Evolutionary conservation across 352 stramenopile genomes (phyloP), one percentile per base, ranked within the genome.

Genomic region (Elongisporangium undulatum): DNA sequence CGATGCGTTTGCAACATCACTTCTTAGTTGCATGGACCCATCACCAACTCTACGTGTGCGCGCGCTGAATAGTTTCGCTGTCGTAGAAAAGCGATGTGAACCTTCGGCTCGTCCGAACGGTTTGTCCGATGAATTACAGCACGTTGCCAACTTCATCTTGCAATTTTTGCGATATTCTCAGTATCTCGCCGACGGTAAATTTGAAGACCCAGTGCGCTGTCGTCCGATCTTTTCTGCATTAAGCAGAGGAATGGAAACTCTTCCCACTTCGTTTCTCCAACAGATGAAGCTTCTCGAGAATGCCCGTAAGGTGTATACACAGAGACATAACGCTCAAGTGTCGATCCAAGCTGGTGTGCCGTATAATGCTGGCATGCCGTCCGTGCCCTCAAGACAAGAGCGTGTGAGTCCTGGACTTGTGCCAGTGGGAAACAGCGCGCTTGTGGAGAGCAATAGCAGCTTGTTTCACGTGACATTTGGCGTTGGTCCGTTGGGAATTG

Each of bases 111-210:
- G 79, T 51, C 65, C 78, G 26, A 64, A 41, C n/a, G 82, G 89
- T 64, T 59, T 90, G 49, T 93, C 82, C 2, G 64, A 76, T 1
- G 79, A 77, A 24, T 67, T 90, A 7, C 77, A 89, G 53, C 84
- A 92, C 55, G 72, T 90, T 26, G 79, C 80, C 1, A 91, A 91
- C 49, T 91, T 93, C 52, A 66, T 90, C 21, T 55, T 90, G n/a
- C 80, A 89, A 57, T 91, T 93, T 55, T 70, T 91, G 26, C 74
- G 79, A 41, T 74, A 70, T 1, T 82, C 79, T 6, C 67, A 75
- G 10, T 93, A 93, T 41, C 67, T 93, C 19, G 70, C 78, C 9
- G 62, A 61, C 22, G 65, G 82, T 5, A 80, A 67, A 39, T 89
- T 89, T 12, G 76, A 90, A 24, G 82, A 93, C 48, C 51, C 83